Base-by-base conservation (phyloP, 306 rosid species). In the Oemleria cerasiformis region DNA sequence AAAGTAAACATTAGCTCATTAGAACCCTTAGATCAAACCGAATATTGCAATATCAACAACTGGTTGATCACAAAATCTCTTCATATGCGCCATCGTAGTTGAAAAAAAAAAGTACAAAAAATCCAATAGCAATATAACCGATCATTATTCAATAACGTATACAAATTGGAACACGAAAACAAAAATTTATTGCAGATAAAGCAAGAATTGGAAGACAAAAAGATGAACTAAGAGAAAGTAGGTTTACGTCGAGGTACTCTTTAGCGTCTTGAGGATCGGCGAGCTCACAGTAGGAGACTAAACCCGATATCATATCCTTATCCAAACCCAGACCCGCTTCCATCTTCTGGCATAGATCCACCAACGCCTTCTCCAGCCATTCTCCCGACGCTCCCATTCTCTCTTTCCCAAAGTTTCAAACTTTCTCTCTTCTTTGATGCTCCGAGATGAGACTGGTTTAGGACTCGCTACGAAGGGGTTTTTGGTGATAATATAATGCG, bases 301-400 rank as follows among this genome's bases (percentile, higher is more conserved):
- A 82, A 20, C 96, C 96, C 34, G 96, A 85, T 7, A 94, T 91
- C 77, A 91, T 91, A 25, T 94, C 99, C 83, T 71, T 67, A 58
- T 91, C 96, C 57, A 94, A 71, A 23, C 88, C 92, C 82, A 89
- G 74, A 5, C 95, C 97, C 3, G 90, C 81, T 36, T 94, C 96
- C 60, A 88, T 81, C 80, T 76, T 91, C 67, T 82, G 75, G 58
- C 91, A 86, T 9, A 94, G 76, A 75, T 89, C 91, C 62, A 81
- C 81, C 90, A 91, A 57, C 83, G 99, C 96, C 71, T 85, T 87
- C 86, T 94, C 88, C 70, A 89, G 73, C 99, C 99, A 94, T 86
- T 86, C 65, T 59, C 95, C 96, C 57, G 96, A 72, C 63, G 86
- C 73, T 53, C 58, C 96, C 92, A 85, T 87, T 66, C 68, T 44